Evolutionary conservation across 495 filamentous ascomycete genomes (phyloP), one percentile per base, ranked within the genome.

Genomic region (Rostrohypoxylon terebratum): DNA sequence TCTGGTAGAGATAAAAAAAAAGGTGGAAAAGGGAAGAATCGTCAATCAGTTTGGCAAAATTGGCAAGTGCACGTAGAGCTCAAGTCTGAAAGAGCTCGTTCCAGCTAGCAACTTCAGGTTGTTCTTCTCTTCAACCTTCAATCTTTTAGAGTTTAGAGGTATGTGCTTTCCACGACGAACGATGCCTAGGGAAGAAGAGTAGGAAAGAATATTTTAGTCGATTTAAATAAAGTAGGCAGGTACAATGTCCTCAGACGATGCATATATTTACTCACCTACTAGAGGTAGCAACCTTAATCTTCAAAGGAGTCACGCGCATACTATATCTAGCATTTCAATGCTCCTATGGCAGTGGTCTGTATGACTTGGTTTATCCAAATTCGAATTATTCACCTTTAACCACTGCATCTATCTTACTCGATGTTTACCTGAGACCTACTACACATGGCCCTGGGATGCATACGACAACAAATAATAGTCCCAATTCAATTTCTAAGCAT

Each of bases 401-500:
- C 28, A 28, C 6, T 28, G 10, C 13, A 42, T 42, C 13, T 14
- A n/a, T 42, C 38, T 14, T 42, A 42, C 1, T 42, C 10, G 38
- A n/a, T 14, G n/a, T n/a, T 2, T n/a, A 42, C 14, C 38, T n/a
- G n/a, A n/a, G n/a, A n/a, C n/a, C n/a, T n/a, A n/a, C n/a, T n/a
- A n/a, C n/a, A n/a, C n/a, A n/a, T n/a, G n/a, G n/a, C n/a, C n/a
- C n/a, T n/a, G n/a, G n/a, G n/a, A n/a, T n/a, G n/a, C n/a, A 38
- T 11, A 4, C 8, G 8, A 10, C 36, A 38, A 10, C 36, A 38
- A 38, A 4, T 44, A 44, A 2, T 44, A n/a, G n/a, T n/a, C n/a
- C n/a, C n/a, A n/a, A n/a, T n/a, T n/a, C 57, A 68, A 68, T 68
- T 54, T 61, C 47, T 61, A 59, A 5, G 25, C 6, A 45, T 54